Evolutionary conservation across 1,284 basidiomycete species (phyloP).

Genomic region (Trichosporon asahii): DNA sequence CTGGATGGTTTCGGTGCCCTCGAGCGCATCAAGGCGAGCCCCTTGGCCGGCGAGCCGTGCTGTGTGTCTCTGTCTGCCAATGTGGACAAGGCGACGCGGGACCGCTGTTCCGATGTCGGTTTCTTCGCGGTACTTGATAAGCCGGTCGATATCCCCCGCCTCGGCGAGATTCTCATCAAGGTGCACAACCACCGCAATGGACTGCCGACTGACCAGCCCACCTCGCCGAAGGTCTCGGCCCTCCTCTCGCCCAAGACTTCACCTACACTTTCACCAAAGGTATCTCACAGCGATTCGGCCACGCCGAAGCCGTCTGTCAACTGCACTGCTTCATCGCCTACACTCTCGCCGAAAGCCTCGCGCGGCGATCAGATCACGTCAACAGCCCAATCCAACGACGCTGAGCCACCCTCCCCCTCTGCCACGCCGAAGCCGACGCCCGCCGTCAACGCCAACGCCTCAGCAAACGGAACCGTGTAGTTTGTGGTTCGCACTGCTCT

Average conservation of each 20-base stretch:
- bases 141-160: slow-evolving; percentile 40
- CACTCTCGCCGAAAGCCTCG: no score
- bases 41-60: slow-evolving; percentile 37
- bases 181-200: slow-evolving; percentile 20
- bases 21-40: slow-evolving; percentile 31
- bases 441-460: neutral
- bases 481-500: neutral
- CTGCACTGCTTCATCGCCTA: no score
- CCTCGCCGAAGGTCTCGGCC: neutral
- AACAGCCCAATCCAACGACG: no score
- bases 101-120: slow-evolving; percentile 29
- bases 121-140: slow-evolving; percentile 44
- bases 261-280: neutral
- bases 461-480: slow-evolving; percentile 1
- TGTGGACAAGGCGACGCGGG: slow-evolving; percentile 40
- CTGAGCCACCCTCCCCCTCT: neutral
- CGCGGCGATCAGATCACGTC: no score
- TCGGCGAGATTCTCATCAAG: slow-evolving; percentile 25
- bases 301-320: no score
- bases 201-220: neutral
- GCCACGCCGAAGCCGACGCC: neutral
- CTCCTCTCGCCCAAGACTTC: neutral
- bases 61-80: slow-evolving; percentile 48
- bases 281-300: neutral
- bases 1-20: slow-evolving; percentile 41